Evolutionary conservation across 225 moss, liverwort and hornwort genomes (phyloP).

Genomic region (Polytrichum formosum): DNA sequence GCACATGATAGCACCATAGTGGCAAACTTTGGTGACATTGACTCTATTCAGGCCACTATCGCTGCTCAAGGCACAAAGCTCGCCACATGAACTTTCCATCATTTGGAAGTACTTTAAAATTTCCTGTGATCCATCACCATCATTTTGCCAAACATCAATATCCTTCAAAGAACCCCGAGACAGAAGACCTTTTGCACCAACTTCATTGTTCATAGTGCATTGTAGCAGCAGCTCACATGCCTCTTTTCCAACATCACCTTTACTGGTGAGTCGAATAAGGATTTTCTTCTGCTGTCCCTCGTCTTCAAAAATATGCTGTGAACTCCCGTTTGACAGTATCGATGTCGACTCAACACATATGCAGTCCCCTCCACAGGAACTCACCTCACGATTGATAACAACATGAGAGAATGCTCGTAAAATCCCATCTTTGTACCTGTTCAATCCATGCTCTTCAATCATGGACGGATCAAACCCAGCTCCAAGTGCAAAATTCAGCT

Average conservation of each 20-base stretch:
- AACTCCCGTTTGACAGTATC: background rate
- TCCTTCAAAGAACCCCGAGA: background rate
- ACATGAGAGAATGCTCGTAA: conserved; percentile 42
- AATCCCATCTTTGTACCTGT: conserved; percentile 43
- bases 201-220: background rate
- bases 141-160: conserved; percentile 7
- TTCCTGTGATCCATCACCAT: conserved; percentile 1
- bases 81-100: background rate
- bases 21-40: background rate
- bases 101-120: conserved; percentile 4
- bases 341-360: conserved; percentile 1
- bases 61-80: background rate
- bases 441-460: conserved; percentile 50
- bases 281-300: conserved; percentile 10
- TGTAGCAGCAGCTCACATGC: background rate
- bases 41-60: background rate
- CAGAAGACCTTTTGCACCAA: background rate
- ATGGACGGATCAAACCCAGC: conserved; percentile 40
- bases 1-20: too few species aligned
- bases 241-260: conserved; percentile 13
- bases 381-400: conserved; percentile 17
- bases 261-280: conserved; percentile 8
- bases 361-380: background rate
- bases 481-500: conserved; percentile 52
- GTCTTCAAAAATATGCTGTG: background rate